Conservation (phyloP, 148 eudicot genomes). For the Linanthus parryae region DNA sequence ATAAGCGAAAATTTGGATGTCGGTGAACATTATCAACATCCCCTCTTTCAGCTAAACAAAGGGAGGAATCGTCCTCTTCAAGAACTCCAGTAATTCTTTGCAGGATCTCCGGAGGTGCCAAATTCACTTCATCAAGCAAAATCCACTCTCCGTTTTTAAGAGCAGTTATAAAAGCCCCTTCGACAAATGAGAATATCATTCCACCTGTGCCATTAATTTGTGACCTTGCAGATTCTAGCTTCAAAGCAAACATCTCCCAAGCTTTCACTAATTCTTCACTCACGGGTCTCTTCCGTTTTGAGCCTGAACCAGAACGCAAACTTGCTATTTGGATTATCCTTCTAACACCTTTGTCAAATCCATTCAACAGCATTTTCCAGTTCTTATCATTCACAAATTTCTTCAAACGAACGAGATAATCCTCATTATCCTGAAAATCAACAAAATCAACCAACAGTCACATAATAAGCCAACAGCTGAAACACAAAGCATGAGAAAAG, state of each 20-base stretch:
- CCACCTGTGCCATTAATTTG: slow-evolving; percentile 70
- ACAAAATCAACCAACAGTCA: slow-evolving; percentile 7
- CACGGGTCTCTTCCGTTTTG: slow-evolving; percentile 63
- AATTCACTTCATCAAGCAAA: slow-evolving; percentile 93
- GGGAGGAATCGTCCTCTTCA: slow-evolving; percentile 84
- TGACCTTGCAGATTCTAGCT: slow-evolving; percentile 51
- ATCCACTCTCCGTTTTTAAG: slow-evolving; percentile 92
- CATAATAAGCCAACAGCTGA: neutral
- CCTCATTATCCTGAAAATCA: slow-evolving; percentile 41
- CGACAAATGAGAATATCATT: slow-evolving; percentile 92
- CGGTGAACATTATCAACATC: slow-evolving; percentile 58
- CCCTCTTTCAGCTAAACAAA: slow-evolving; percentile 96
- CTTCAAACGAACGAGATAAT: slow-evolving; percentile 32
- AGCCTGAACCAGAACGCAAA: slow-evolving; percentile 38
- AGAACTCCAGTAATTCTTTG: slow-evolving; percentile 92
- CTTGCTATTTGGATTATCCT: slow-evolving; percentile 30
- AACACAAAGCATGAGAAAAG: neutral
- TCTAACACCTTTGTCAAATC: slow-evolving; percentile 39
- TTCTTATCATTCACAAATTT: slow-evolving; percentile 41
- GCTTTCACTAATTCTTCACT: slow-evolving; percentile 30
- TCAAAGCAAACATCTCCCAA: slow-evolving; percentile 57
- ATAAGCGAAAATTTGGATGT: slow-evolving; percentile 74
- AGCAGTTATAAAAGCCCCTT: slow-evolving; percentile 91
- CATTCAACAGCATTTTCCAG: slow-evolving; percentile 56
- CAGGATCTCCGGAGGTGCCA: slow-evolving; percentile 95